Evolutionary conservation across 1,139 yeast species (phyloP), one percentile per base, ranked within the genome.

Genomic region (Candida tropicalis): DNA sequence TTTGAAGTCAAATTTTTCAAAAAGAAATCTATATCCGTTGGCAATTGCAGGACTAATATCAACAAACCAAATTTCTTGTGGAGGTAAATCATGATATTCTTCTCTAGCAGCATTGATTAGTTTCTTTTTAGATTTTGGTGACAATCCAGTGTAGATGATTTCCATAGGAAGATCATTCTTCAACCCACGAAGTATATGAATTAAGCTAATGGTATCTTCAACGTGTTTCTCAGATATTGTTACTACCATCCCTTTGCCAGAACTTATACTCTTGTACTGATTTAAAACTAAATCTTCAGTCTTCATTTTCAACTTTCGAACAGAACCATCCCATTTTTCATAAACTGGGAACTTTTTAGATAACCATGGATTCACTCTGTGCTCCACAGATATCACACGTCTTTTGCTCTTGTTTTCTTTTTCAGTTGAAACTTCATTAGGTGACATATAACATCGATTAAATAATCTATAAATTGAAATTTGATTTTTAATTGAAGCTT

Each of bases 241-340:
- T 41, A 72, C 48, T 4, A 70, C 76, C 15, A 72, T 59, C 2
- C 77, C 77, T 40, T 49, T 57, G 1, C 75, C 75, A 34, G 59
- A 54, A 18, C 27, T 20, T 8, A 35, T 17, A 8, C 17, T 43
- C n/a, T 27, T 37, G 37, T 50, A 51, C 12, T 43, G 47, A 13
- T 37, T 53, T 24, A 56, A 45, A 2, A 41, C 37, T 12, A 58
- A 44, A 46, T 48, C 59, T n/a, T 57, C 54, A 64, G 68, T 62
- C 26, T 60, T 48, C n/a, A 80, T 80, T 6, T 74, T 73, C 9
- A 68, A 63, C 25, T 60, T 47, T 16, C 58, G 56, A 9, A 54
- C 55, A 16, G 65, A 68, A 8, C 80, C 80, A 7, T 69, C 68
- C 77, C 78, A 75, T 51, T 79, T 60, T 45, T 67, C 73, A 53